Percentiles rank a stretch among this genome's conserved stretches.
These are phyloP conservation scores for Macrotyloma uniflorum DNA, from an alignment of 306 rosid genomes.

Conservation along the genomic window DNA sequence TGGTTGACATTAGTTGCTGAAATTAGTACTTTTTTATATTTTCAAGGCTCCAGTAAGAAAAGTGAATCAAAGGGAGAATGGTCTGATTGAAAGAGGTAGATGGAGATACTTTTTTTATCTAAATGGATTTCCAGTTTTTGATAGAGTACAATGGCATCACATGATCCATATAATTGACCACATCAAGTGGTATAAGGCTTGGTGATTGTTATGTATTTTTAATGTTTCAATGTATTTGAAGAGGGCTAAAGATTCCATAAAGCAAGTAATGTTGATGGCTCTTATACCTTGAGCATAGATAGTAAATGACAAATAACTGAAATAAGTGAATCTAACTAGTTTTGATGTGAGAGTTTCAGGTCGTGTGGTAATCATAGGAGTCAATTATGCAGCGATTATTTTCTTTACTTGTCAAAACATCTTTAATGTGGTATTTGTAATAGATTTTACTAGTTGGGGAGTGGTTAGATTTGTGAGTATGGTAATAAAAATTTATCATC, in stretches of 20 bases:
- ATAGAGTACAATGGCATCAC: background rate
- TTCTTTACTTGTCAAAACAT: background rate
- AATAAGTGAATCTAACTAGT: background rate
- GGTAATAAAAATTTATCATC: background rate
- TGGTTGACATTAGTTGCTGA: background rate
- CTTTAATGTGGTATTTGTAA: background rate
- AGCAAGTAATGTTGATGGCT: background rate
- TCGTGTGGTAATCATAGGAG: background rate
- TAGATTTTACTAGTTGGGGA: background rate
- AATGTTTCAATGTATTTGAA: background rate
- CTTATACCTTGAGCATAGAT: conserved; percentile 1
- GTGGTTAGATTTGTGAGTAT: background rate
- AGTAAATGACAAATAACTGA: background rate
- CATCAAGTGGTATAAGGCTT: background rate
- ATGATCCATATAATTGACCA: background rate
- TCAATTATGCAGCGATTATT: background rate
- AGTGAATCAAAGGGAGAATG: background rate
- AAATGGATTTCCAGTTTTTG: background rate
- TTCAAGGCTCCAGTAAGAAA: background rate
- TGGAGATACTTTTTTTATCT: background rate
- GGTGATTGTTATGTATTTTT: background rate
- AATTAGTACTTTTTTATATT: background rate
- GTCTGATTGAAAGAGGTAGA: background rate
- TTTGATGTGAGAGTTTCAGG: background rate
- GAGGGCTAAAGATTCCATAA: background rate